Base-by-base conservation (phyloP, 2,329 filamentous ascomycete species). In the Apiospora hydei region DNA sequence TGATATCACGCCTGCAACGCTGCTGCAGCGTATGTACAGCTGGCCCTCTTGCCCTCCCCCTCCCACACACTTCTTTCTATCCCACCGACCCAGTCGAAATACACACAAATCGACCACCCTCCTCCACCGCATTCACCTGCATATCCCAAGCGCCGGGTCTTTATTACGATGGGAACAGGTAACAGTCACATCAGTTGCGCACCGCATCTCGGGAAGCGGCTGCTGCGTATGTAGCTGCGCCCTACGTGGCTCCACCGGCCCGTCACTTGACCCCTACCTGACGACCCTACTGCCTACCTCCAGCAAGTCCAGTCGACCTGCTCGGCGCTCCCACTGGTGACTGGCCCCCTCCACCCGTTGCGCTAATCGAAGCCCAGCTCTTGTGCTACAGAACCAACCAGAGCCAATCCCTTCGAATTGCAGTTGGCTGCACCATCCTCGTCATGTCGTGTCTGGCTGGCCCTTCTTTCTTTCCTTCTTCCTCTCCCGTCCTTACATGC, bases 151-250 rank as follows among this genome's bases (percentile, higher is more conserved):
- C 57, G 57, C 57, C 57, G 18, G 57, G 57, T 64, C 57, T 41
- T 64, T 41, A 64, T 41, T 64, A 14, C 34, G 18, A 64, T 41
- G 57, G 57, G 18, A 64, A 38, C 5, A 38, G 34, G 34, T 41
- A 24, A 3, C 13, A 64, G 34, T 64, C 34, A 64, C 57, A 64
- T 41, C 57, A 41, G 57, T 64, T 8, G 41, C 57, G 57, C 30
- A 64, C 34, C 57, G 57, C 57, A 64, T 64, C 57, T 64, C 57
- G 57, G 57, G 57, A 64, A 64, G 57, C 57, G 34, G 57, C 57
- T 38, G 30, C 57, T n/a, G 38, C 38, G 26, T 30, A 6, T 1
- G 34, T 13, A 3, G 41, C 41, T 43, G 34, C 57, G 34, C 18
- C 57, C 57, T 64, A 64, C 57, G 57, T 64, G 57, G 57, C 57